Evolutionary conservation across 139 green algal species (phyloP), one percentile per base, ranked within the genome.

Genomic region (Chlamydomonas urium): DNA sequence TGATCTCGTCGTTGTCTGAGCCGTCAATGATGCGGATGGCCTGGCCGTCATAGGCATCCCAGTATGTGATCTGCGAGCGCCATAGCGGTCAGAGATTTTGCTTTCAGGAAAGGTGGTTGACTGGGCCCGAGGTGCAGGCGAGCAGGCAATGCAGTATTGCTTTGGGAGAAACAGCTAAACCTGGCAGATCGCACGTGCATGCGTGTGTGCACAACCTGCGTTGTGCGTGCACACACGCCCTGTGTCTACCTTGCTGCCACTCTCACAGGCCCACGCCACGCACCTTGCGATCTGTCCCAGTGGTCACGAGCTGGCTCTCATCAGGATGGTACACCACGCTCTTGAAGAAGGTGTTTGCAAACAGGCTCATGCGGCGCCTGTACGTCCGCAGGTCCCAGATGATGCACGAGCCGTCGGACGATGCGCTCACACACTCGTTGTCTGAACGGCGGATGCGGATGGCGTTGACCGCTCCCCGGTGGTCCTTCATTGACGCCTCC

Each of bases 401-500:
- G 82, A 97, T 92, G 85, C 88, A 94, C 65, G 61, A 83, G 74
- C 91, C 91, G 72, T 97, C 91, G n/a, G 61, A 79, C 66, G 67
- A 82, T 4, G 89, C 90, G 38, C 69, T 90, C 5, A 90, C 87
- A 66, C 82, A 93, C 83, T 94, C 87, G 2, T 80, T 74, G 71
- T 89, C 72, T 29, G 28, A 32, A 1, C 29, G 67, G 69, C 86
- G 88, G 57, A 91, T 82, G 42, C 65, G 47, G 59, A 97, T 91
- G 75, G 50, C 63, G 74, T 93, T 95, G 32, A 95, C 86, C 5
- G 81, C 61, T 1, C 82, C 84, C 65, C 89, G 87, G 83, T 96
- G 90, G 79, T 96, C 90, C 82, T 96, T 97, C 86, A 97, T 91
- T 47, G 67, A 85, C 2, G 87, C 88, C 38, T 92, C 74, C 79